Conservation (phyloP, 371 early-diverging fungal species). For the Apophysomyces sp. region DNA sequence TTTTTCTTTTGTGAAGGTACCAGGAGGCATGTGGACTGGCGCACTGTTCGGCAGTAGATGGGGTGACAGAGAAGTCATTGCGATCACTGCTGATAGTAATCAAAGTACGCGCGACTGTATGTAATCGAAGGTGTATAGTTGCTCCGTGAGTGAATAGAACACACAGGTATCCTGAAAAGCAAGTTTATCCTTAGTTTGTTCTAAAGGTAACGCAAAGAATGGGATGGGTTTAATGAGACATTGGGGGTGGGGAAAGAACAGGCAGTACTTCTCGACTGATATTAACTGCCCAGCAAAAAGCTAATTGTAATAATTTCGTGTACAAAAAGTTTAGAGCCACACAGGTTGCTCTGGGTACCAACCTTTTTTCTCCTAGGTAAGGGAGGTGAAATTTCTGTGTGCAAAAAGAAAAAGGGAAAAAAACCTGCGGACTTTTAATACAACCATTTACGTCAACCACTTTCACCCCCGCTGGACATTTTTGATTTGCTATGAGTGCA, state of each 20-base stretch:
- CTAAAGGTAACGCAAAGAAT: no score
- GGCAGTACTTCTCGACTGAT: no score
- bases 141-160: neutral
- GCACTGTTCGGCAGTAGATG: neutral
- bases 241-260: no score
- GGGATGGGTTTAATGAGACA: no score
- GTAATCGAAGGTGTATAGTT: neutral
- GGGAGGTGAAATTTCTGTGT: neutral
- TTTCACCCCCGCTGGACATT: no score
- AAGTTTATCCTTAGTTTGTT: no score
- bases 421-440: no score
- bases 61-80: neutral
- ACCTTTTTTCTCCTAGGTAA: neutral
- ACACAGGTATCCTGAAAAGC: no score
- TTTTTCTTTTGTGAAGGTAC: slow-evolving; percentile 36
- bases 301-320: neutral
- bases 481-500: no score
- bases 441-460: no score
- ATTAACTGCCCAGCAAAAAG: neutral
- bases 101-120: neutral
- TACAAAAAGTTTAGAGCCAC: neutral
- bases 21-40: slow-evolving; percentile 10
- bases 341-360: neutral
- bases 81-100: neutral
- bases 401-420: neutral